Percentiles rank a stretch among this genome's conserved stretches.
phyloP scores from a whole-genome alignment of 768 basidiomycete species.

The Filobasidium floriforme region DNA sequence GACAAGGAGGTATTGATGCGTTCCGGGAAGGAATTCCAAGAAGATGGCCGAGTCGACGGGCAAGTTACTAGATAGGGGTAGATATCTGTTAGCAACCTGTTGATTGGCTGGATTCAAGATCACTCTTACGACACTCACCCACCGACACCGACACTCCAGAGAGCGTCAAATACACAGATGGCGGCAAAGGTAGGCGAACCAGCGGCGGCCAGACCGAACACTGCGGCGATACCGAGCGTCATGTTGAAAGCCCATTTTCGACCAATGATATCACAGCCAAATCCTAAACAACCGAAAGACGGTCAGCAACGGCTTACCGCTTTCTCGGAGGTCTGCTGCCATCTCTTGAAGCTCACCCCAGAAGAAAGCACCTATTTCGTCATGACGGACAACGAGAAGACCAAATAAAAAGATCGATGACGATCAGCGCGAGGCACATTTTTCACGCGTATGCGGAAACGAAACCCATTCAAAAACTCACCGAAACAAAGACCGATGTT shows the following conservation, averaged over 20 bases:
- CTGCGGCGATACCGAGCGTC: slow-evolving; percentile 61
- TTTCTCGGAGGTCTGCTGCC: not conserved
- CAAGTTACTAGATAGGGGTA: slow-evolving; percentile 51
- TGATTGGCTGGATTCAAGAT: not conserved
- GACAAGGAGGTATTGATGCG: slow-evolving; percentile 62
- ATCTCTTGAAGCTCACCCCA: not conserved
- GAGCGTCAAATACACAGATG: slow-evolving; percentile 49
- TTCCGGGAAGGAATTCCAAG: slow-evolving; percentile 63
- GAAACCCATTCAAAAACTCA: slow-evolving; percentile 27
- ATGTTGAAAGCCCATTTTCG: slow-evolving; percentile 60
- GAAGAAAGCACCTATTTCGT: not conserved
- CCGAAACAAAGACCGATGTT: slow-evolving; percentile 66
- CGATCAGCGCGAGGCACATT: not conserved
- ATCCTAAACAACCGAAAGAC: slow-evolving; percentile 27
- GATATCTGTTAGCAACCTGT: not conserved
- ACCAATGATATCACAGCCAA: slow-evolving; percentile 31
- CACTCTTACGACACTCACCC: slow-evolving; percentile 32
- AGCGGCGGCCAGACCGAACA: slow-evolving; percentile 61
- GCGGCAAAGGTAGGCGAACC: slow-evolving; percentile 55
- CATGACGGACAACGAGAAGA: slow-evolving; percentile 19
- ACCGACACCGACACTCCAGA: slow-evolving; percentile 39
- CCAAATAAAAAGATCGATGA: slow-evolving; percentile 11
- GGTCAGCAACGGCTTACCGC: not conserved
- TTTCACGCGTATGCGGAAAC: too few species aligned
- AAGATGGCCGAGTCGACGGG: slow-evolving; percentile 72